Percentiles rank a stretch among this genome's conserved stretches.
These are phyloP conservation scores for Chlamydomonas urium DNA, from an alignment of 139 green algal genomes.

Conservation along the genomic window DNA sequence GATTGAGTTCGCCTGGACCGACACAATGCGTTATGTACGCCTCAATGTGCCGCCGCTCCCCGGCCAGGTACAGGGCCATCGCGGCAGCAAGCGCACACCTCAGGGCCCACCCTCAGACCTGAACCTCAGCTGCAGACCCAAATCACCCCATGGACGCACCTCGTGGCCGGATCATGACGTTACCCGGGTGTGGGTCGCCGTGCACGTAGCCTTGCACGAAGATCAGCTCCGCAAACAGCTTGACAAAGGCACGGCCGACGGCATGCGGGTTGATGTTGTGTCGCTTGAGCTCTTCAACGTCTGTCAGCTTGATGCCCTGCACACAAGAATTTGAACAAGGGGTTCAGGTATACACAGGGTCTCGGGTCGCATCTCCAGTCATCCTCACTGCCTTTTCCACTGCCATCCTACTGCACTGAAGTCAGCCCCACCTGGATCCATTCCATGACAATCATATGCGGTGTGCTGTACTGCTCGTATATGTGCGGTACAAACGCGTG, in stretches of 20 bases:
- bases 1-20: no score
- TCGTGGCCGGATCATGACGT: conserved; percentile 43
- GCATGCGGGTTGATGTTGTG: conserved; percentile 42
- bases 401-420: neutral
- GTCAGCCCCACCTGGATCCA: conserved; percentile 42
- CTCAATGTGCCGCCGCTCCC: no score
- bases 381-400: neutral
- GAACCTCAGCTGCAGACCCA: no score
- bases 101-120: no score
- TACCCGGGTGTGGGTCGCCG: conserved; percentile 60
- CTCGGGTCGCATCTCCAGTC: neutral
- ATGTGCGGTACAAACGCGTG: neutral
- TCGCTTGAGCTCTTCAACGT: conserved; percentile 42
- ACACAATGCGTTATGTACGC: no score
- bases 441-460: conserved; percentile 72
- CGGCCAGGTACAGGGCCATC: no score
- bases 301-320: conserved; percentile 38
- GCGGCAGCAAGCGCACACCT: no score
- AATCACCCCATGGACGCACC: no score
- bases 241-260: conserved; percentile 69
- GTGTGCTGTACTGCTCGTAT: conserved; percentile 15
- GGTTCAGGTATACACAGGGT: neutral
- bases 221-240: conserved; percentile 80
- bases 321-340: neutral
- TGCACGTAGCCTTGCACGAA: conserved; percentile 72